Base-by-base conservation (phyloP, 345 rosid species). In the Noccaea caerulescens region DNA sequence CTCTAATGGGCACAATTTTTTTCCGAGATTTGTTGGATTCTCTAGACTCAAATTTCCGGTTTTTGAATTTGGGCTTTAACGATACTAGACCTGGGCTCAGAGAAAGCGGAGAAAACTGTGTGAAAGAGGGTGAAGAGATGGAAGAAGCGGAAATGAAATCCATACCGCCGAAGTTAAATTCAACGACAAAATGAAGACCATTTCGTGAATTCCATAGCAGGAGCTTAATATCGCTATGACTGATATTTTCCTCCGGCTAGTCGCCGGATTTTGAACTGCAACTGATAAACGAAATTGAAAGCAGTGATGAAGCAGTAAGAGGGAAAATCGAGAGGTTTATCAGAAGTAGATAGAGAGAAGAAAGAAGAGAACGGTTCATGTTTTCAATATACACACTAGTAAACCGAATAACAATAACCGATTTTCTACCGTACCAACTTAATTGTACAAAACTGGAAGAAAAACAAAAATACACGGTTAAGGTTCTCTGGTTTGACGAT, bases 111-210 rank as follows among this genome's bases (percentile, higher is more conserved):
- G 79, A 77, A 45, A 80, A 58, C 55, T 72, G 87, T 10, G 81
- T 61, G 79, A 64, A 2, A 57, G 66, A 43, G 8, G 83, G 77
- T 14, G 76, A 58, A 46, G 82, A 66, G 42, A 58, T 25, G n/a
- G 83, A 58, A 49, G 82, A 79, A 68, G 75, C 59, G 65, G 80
- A 66, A 18, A 81, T 55, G 77, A 84, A 83, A 60, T 76, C 84
- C 96, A 89, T 16, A 47, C 39, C 65, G 49, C 49, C 34, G 12
- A 60, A 61, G 36, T 75, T 42, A 44, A 37, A 27, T 27, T 60
- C 37, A 75, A 60, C 16, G 53, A 12, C 6, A 23, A 46, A 4
- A 1, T 12, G 53, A 56, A 46, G 44, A 66, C 47, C 37, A 58
- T 39, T n/a, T 49, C 25, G 50, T 0, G n/a, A 10, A 36, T 45